phyloP scores from a whole-genome alignment of 306 rosid species.

The Acacia confusa region DNA sequence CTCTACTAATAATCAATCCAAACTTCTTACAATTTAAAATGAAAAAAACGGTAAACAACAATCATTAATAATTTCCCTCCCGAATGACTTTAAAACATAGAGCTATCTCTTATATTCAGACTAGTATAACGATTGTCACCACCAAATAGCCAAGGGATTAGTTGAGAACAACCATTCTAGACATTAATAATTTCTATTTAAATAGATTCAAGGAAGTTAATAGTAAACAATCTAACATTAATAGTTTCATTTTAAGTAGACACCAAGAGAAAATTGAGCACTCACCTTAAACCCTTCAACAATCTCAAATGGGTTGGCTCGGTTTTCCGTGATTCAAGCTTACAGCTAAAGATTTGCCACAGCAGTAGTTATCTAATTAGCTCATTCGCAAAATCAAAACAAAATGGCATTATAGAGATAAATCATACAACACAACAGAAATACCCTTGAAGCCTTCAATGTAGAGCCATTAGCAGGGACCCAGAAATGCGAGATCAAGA shows the following conservation, averaged over 20 bases:
- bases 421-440: neutral
- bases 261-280: neutral
- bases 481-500: too few species aligned
- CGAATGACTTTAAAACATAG: neutral
- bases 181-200: too few species aligned
- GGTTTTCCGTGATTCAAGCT: conserved; percentile 40
- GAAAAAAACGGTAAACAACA: too few species aligned
- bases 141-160: neutral
- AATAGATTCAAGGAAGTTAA: too few species aligned
- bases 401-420: neutral
- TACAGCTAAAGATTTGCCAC: conserved; percentile 56
- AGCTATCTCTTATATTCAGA: neutral
- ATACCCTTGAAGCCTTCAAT: conserved; percentile 43
- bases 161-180: neutral
- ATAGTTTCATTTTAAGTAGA: too few species aligned
- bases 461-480: too few species aligned
- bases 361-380: neutral
- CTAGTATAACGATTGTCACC: neutral
- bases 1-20: too few species aligned
- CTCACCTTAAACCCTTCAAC: conserved; percentile 47
- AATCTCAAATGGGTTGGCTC: conserved; percentile 50
- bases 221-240: too few species aligned
- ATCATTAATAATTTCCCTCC: neutral
- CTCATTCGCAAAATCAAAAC: conserved; percentile 23
- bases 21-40: too few species aligned